A percentile compares a stretch with the other conserved stretches of the same genome.
These are phyloP conservation scores for Acanthamoeba lugdunensis DNA, from an alignment of 208 protist genomes.

Conservation along the genomic window DNA sequence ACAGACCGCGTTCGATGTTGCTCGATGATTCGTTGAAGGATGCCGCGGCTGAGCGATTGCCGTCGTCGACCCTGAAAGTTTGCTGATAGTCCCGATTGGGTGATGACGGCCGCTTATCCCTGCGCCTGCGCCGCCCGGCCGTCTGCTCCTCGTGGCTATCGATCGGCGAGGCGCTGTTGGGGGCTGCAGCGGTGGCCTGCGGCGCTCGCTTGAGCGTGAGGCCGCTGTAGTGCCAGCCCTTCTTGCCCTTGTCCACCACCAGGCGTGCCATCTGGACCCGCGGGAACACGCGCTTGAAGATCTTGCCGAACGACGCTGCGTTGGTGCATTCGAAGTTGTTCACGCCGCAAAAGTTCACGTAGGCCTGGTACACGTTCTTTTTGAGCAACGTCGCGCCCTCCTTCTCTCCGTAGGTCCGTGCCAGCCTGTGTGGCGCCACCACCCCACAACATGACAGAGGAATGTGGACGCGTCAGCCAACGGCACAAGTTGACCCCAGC, in stretches of 20 bases:
- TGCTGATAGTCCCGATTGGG: background rate
- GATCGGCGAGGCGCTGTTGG: background rate
- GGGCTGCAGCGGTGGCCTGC: background rate
- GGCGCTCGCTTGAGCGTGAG: background rate
- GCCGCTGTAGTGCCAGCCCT: constrained; percentile 51
- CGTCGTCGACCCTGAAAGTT: no score
- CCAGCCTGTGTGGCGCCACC: background rate
- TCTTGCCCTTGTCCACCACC: constrained; percentile 47
- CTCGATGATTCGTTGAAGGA: no score
- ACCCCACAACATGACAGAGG: no score
- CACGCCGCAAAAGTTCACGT: background rate
- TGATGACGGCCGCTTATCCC: background rate
- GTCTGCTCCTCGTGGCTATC: background rate
- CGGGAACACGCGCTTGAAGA: constrained; percentile 34
- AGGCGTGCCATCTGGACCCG: constrained; percentile 20
- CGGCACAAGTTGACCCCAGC: no score
- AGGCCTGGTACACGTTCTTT: background rate
- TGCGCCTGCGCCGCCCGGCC: background rate
- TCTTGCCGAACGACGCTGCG: constrained; percentile 25
- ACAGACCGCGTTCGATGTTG: no score
- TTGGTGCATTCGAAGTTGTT: constrained; percentile 24
- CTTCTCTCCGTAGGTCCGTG: constrained; percentile 4
- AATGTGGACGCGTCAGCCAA: no score
- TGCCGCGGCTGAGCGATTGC: no score
- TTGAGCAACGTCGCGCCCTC: constrained; percentile 12